Conservation (phyloP, 2,329 filamentous ascomycete species). For the Botryotinia calthae region DNA sequence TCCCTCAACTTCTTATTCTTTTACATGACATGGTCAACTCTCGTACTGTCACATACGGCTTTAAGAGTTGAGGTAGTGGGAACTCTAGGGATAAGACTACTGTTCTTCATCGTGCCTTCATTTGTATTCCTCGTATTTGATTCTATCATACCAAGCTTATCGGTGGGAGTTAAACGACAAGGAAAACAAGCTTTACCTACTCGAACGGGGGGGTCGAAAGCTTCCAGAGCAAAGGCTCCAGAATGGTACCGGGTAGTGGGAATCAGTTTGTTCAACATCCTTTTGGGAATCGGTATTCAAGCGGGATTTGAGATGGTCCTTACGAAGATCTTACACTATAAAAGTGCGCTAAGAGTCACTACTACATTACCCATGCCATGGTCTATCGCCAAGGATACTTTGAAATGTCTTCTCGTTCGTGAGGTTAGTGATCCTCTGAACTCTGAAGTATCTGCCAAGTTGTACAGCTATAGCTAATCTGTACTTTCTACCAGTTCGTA, state of each 20-base stretch:
- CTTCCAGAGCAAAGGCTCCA: slow-evolving; percentile 43
- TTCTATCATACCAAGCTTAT: slow-evolving; percentile 63
- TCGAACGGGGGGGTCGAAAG: slow-evolving; percentile 39
- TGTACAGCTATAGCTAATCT: background rate
- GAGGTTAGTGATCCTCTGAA: slow-evolving; percentile 47
- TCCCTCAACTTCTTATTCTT: slow-evolving; percentile 85
- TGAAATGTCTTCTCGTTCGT: slow-evolving; percentile 52
- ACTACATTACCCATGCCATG: slow-evolving; percentile 61
- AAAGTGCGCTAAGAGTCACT: slow-evolving; percentile 56
- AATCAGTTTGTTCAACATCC: slow-evolving; percentile 55
- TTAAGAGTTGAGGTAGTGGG: slow-evolving; percentile 73
- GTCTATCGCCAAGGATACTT: slow-evolving; percentile 54
- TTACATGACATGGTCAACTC: slow-evolving; percentile 68
- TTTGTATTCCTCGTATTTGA: slow-evolving; percentile 73
- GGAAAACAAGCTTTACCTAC: slow-evolving; percentile 52
- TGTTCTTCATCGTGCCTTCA: slow-evolving; percentile 73
- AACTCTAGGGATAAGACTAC: slow-evolving; percentile 61
- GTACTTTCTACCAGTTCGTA: slow-evolving; percentile 47
- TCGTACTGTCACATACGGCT: slow-evolving; percentile 74
- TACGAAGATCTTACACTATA: slow-evolving; percentile 51
- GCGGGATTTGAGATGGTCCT: slow-evolving; percentile 53
- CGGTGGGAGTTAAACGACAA: slow-evolving; percentile 66
- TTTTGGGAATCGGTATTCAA: slow-evolving; percentile 53
- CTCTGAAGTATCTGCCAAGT: background rate
- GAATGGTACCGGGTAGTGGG: slow-evolving; percentile 49